phyloP scores from a whole-genome alignment of 2,329 filamentous ascomycete species.

The Pezicula carpinea region DNA sequence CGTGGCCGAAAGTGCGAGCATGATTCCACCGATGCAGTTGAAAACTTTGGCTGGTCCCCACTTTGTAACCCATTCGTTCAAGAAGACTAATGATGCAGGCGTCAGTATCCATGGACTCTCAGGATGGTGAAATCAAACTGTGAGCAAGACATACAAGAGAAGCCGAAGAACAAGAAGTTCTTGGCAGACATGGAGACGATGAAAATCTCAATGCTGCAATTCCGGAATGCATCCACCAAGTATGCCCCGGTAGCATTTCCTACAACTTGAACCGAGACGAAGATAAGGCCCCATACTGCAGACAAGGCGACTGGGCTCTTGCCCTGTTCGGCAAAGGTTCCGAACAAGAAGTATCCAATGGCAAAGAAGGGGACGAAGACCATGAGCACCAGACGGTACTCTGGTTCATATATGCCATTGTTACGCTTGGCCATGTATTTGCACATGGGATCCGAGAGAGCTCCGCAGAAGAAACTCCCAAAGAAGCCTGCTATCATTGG shows the following conservation, averaged over 20 bases:
- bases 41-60: neutral
- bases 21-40: neutral
- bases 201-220: slow-evolving; percentile 36
- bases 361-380: slow-evolving; percentile 22
- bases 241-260: neutral
- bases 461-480: slow-evolving; percentile 4
- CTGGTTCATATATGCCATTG: slow-evolving; percentile 3
- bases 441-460: neutral
- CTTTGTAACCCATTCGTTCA: neutral
- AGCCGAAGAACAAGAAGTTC: slow-evolving; percentile 37
- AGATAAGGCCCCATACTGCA: neutral
- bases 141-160: slow-evolving; percentile 14
- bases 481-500: slow-evolving; percentile 33
- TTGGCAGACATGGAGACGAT: slow-evolving; percentile 38
- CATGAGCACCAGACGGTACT: slow-evolving; percentile 18
- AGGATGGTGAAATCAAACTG: no score
- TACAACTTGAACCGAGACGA: neutral
- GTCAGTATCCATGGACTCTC: no score
- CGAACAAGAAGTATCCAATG: slow-evolving; percentile 23
- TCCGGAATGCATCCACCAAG: slow-evolving; percentile 30
- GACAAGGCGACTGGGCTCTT: neutral
- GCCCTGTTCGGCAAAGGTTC: neutral
- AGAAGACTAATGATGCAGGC: neutral
- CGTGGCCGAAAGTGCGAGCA: neutral
- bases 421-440: neutral